Base-by-base conservation (phyloP, 148 eudicot genomes). In the Simmondsia chinensis region DNA sequence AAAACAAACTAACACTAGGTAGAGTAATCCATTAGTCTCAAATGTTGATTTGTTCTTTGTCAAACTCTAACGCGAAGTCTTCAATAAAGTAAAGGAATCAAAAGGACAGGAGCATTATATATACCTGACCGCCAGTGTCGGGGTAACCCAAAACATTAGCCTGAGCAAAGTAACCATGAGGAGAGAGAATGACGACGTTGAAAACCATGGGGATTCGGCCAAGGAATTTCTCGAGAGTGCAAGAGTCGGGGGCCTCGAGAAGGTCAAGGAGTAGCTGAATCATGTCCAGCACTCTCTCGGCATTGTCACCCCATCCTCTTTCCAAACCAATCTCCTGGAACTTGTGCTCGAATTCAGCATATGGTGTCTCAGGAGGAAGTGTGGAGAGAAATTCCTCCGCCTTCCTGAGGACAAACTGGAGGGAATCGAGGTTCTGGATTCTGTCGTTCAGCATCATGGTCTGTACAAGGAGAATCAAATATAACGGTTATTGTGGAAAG, bases 141-240 rank as follows among this genome's bases (percentile, higher is more conserved):
- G 99, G 99, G 52, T 82, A 91, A 0, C 99, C 99, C 50, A 91
- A 76, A 20, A 91, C 99, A 38, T 91, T 74, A 30, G 74, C 95
- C 56, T 91, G 99, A 38, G 99, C 99, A 52, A 91, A 91, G 77
- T 85, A 91, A 9, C 99, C 99, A 19, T 91, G 99, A 17, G 99
- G 99, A 0, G 99, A 82, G 27, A 91, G 95, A 36, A 91, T 91
- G 33, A 91, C 94, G 20, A 91, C 99, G 36, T 91, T 91, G 83
- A 91, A 91, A 20, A 85, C 95, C 99, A 85, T 82, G 0, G 99
- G 99, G 21, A 91, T 74, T 30, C 79, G 64, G 1, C 99, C 94
- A 3, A 91, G 83, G 59, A 91, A 91, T 28, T 69, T 85, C 68
- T 85, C 85, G 2, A 91, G 99, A 10, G 95, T 91, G 65, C 94